Evolutionary conservation across 257 asterid species (phyloP).

Genomic region (Dorcoceras hygrometricum): DNA sequence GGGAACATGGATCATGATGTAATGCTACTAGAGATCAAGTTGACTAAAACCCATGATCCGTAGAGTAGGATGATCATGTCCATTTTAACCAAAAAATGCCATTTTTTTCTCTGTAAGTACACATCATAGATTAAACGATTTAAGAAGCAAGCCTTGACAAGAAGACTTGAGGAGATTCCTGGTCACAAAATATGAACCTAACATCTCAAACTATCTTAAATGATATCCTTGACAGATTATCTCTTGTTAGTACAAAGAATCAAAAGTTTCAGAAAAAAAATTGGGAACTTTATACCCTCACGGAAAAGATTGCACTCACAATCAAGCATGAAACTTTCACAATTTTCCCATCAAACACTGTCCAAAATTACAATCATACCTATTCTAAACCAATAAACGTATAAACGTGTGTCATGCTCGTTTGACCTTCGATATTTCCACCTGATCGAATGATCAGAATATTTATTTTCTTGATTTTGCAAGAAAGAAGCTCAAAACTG

Average conservation of each 20-base stretch:
- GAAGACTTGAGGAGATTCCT: no score
- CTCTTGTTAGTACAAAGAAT: background rate
- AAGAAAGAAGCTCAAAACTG: background rate
- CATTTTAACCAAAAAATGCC: no score
- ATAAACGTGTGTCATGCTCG: constrained; percentile 36
- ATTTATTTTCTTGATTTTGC: background rate
- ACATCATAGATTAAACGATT: no score
- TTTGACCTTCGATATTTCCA: background rate
- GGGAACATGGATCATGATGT: no score
- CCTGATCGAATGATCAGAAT: background rate
- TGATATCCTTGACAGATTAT: background rate
- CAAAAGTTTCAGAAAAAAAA: background rate
- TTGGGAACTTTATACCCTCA: background rate
- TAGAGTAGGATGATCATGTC: no score
- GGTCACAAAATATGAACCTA: no score
- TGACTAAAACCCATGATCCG: no score
- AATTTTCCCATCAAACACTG: background rate
- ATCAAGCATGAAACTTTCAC: background rate
- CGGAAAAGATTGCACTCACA: constrained; percentile 8
- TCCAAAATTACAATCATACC: constrained; percentile 36
- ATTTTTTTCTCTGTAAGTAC: no score
- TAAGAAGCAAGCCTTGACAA: no score
- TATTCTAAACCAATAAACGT: constrained; percentile 40
- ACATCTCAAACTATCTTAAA: no score
- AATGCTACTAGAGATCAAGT: no score